Conservation (phyloP, 164 flowering plant species). For the Amborella trichopoda region DNA sequence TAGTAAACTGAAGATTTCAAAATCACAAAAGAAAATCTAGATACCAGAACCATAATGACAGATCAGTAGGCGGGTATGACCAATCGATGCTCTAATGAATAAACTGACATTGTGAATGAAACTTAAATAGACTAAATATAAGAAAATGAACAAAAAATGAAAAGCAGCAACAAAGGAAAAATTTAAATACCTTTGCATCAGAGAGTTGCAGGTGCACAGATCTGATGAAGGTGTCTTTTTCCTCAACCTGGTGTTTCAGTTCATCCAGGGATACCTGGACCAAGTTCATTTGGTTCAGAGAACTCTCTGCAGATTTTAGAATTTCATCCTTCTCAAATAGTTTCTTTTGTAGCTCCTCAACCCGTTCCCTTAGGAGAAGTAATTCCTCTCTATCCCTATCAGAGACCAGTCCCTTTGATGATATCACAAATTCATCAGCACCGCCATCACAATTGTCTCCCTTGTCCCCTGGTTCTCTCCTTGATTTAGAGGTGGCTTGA, state of each 20-base stretch:
- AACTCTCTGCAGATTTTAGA: conserved; percentile 40
- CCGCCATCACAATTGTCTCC: conserved; percentile 19
- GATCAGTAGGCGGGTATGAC: too few species aligned
- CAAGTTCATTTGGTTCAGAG: conserved; percentile 36
- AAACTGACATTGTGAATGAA: too few species aligned
- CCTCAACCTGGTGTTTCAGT: conserved; percentile 33
- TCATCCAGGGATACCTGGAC: conserved; percentile 35
- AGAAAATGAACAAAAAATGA: too few species aligned
- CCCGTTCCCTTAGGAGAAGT: conserved; percentile 39
- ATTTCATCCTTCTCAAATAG: conserved; percentile 72
- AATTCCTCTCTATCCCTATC: conserved; percentile 70
- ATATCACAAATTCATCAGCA: conserved; percentile 31
- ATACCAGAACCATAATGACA: too few species aligned
- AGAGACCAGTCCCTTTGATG: conserved; percentile 29
- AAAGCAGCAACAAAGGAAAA: too few species aligned
- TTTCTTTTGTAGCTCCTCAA: conserved; percentile 60
- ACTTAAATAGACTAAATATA: too few species aligned
- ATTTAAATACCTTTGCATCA: conserved; percentile 59
- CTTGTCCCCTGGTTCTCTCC: conserved; percentile 28
- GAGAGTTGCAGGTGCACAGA: conserved; percentile 59
- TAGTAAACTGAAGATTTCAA: too few species aligned
- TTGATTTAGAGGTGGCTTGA: conserved; percentile 41
- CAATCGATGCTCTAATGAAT: too few species aligned
- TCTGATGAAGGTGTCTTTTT: conserved; percentile 64
- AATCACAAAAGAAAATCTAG: too few species aligned